Evolutionary conservation across 1,284 basidiomycete genomes (phyloP).

Genomic region (Tilletia walkeri): DNA sequence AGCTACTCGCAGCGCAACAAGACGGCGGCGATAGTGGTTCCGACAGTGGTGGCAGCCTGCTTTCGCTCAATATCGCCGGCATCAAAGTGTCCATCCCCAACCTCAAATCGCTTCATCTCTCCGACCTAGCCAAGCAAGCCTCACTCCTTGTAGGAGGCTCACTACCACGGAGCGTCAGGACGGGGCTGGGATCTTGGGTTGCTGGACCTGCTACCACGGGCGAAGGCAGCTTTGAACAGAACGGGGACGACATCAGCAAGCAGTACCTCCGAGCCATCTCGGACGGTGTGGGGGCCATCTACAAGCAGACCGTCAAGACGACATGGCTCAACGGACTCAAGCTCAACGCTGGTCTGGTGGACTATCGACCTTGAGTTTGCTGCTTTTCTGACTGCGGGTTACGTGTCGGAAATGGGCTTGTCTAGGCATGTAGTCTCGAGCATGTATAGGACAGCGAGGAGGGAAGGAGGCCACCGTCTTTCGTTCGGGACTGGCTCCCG

Average conservation of each 20-base stretch:
- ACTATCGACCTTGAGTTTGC: slow-evolving; percentile 28
- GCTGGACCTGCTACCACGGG: slow-evolving; percentile 47
- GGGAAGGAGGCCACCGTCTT: too few species aligned
- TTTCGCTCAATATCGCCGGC: slow-evolving; percentile 15
- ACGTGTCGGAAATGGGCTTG: too few species aligned
- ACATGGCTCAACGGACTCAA: slow-evolving; percentile 35
- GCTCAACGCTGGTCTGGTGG: slow-evolving; percentile 47
- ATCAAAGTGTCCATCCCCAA: slow-evolving; percentile 17
- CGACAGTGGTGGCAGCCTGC: not conserved
- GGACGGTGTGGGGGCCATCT: slow-evolving; percentile 37
- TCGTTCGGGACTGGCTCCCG: too few species aligned
- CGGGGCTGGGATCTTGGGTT: slow-evolving; percentile 49
- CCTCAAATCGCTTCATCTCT: slow-evolving; percentile 19
- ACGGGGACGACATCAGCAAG: slow-evolving; percentile 45
- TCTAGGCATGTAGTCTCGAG: too few species aligned
- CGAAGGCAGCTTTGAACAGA: slow-evolving; percentile 34
- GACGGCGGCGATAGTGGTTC: not conserved
- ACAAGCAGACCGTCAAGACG: slow-evolving; percentile 27
- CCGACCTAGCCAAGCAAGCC: slow-evolving; percentile 15
- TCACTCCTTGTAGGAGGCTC: slow-evolving; percentile 18
- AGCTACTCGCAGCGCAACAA: not conserved
- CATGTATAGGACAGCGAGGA: too few species aligned
- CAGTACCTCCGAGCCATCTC: slow-evolving; percentile 44
- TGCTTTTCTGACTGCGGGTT: not conserved
- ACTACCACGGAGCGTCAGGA: slow-evolving; percentile 27